These are phyloP conservation scores for Pholiota molesta DNA, from an alignment of 768 basidiomycete species.

Conservation along the genomic window DNA sequence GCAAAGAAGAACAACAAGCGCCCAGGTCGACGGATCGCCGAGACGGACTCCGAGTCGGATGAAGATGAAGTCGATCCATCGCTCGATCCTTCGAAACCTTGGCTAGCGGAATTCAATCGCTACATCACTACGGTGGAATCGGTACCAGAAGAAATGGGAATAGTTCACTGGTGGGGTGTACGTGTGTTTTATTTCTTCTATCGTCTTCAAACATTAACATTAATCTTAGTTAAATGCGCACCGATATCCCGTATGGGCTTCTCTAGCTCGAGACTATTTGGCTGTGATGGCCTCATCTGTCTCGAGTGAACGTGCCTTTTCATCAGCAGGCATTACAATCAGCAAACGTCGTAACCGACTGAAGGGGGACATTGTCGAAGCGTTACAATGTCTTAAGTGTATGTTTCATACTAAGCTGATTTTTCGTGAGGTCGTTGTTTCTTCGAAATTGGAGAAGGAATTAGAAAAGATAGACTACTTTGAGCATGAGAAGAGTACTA, in stretches of 20 bases:
- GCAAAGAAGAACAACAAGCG: not conserved
- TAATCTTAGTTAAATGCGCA: slow-evolving; percentile 24
- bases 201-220: not conserved
- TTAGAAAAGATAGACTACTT: not conserved
- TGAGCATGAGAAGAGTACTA: not conserved
- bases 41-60: not conserved
- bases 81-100: not conserved
- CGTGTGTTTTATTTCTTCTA: not conserved
- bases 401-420: slow-evolving; percentile 24
- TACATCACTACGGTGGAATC: not conserved
- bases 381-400: slow-evolving; percentile 33
- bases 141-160: not conserved
- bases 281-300: slow-evolving; percentile 42
- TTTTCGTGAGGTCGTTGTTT: slow-evolving; percentile 24
- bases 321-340: slow-evolving; percentile 40
- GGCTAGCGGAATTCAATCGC: not conserved
- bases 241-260: slow-evolving; percentile 36
- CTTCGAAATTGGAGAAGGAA: slow-evolving; percentile 2
- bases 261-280: slow-evolving; percentile 38
- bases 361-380: slow-evolving; percentile 38
- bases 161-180: slow-evolving; percentile 5
- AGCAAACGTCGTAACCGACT: slow-evolving; percentile 35
- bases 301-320: slow-evolving; percentile 44
- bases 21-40: not conserved
- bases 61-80: not conserved